Evolutionary conservation across 2,329 filamentous ascomycete genomes (phyloP), one percentile per base, ranked within the genome.

Genomic region (Fusarium siculi): DNA sequence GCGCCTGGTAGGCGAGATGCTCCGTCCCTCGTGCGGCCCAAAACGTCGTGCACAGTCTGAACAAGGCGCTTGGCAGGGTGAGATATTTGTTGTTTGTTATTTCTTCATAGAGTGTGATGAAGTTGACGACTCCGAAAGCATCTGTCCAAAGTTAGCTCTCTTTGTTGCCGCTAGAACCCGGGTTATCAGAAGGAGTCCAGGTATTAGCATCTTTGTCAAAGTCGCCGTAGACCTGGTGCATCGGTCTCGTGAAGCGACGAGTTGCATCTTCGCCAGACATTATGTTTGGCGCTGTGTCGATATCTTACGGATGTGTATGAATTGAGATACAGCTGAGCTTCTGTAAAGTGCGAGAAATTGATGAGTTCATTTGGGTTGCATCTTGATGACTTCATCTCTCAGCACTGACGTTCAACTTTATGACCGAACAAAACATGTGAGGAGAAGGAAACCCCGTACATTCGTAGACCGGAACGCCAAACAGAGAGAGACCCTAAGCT

Each of bases 131-230:
- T 8, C 88, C 89, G 74, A 90, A 90, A 2, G 88, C 87, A 71
- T 90, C 89, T 2, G 87, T 90, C 89, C 88, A 90, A 28, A 90
- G 83, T 74, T 90, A 90, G 21, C 89, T 85, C 25, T 88, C 88
- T n/a, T 81, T 82, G 72, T 89, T 87, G 16, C 88, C 88, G 11
- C 86, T 87, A 1, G 87, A 84, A 34, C 82, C 83, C 3, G 83
- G 83, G n/a, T 76, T 68, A 4, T 75, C 63, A 0, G 87, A 87
- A 4, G 86, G 86, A 2, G 64, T 82, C 88, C 88, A 90, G 9
- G 57, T 59, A 11, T 54, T 55, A 10, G 78, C 76, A 18, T 78
- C 68, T n/a, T 39, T 70, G 30, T 76, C 77, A 46, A 79, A 79
- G 40, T 78, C 75, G 7, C 82, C 82, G 66, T 85, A 85, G 40